Conservation (phyloP, 805 yeast species). For the Saccharomycopsis selenospora region DNA sequence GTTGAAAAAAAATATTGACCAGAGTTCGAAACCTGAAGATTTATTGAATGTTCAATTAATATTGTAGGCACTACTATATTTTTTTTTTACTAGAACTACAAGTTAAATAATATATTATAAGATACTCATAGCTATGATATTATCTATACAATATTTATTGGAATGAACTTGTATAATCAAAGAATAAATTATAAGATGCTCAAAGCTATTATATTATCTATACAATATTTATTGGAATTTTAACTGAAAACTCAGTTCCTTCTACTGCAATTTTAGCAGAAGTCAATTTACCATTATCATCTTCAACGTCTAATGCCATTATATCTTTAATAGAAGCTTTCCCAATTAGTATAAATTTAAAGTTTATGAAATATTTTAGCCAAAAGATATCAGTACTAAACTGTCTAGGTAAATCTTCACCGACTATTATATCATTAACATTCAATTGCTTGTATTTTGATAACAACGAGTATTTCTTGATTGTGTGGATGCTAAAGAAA, state of each 20-base stretch:
- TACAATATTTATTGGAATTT: slow-evolving; percentile 38
- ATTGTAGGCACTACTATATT: too few species aligned
- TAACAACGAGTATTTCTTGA: slow-evolving; percentile 16
- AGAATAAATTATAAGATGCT: too few species aligned
- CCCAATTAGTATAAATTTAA: slow-evolving; percentile 32
- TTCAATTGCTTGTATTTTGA: slow-evolving; percentile 9
- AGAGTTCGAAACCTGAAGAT: too few species aligned
- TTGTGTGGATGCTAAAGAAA: slow-evolving; percentile 9
- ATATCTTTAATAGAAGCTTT: slow-evolving; percentile 7
- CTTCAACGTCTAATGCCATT: slow-evolving; percentile 28
- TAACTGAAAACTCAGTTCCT: slow-evolving; percentile 37
- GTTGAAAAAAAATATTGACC: too few species aligned
- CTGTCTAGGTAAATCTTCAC: slow-evolving; percentile 28
- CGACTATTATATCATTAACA: slow-evolving; percentile 15
- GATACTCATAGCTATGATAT: too few species aligned
- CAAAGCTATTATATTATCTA: too few species aligned
- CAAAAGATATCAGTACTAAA: slow-evolving; percentile 36
- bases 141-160: slow-evolving; percentile 39
- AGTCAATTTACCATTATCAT: slow-evolving; percentile 30
- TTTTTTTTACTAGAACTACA: too few species aligned
- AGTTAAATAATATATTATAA: too few species aligned
- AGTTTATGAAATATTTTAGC: slow-evolving; percentile 31
- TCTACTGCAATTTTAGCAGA: slow-evolving; percentile 31
- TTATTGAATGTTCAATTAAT: too few species aligned
- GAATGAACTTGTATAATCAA: too few species aligned